Percentiles rank a stretch among this genome's conserved stretches.
Conservation (phyloP, 805 yeast genomes). For the Hanseniaspora occidentalis region DNA sequence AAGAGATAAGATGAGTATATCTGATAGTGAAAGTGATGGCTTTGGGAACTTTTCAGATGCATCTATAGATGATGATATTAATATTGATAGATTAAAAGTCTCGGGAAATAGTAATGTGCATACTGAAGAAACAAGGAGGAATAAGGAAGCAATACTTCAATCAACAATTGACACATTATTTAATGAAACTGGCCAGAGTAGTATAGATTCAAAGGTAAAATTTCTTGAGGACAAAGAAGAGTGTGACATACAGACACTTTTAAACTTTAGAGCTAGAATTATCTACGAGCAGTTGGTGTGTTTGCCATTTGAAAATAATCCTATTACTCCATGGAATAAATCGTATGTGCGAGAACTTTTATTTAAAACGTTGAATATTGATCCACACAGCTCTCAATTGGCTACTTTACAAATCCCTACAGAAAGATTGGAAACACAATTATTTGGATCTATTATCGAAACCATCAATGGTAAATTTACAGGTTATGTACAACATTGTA, state of each 20-base stretch:
- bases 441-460: too few species aligned
- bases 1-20: not conserved
- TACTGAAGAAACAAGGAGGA: not conserved
- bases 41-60: slow-evolving; percentile 26
- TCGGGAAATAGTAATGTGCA: not conserved
- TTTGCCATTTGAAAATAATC: slow-evolving; percentile 11
- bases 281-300: slow-evolving; percentile 21
- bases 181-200: not conserved
- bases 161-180: not conserved
- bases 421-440: too few species aligned
- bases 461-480: too few species aligned
- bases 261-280: slow-evolving; percentile 19
- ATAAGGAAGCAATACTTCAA: not conserved
- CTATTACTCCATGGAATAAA: slow-evolving; percentile 18
- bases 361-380: slow-evolving; percentile 18
- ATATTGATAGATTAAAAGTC: not conserved
- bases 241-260: not conserved
- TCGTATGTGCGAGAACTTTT: slow-evolving; percentile 16
- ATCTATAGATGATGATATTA: slow-evolving; percentile 12
- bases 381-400: too few species aligned
- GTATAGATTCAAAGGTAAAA: not conserved
- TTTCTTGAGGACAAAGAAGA: not conserved
- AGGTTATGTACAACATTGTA: too few species aligned
- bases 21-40: slow-evolving; percentile 18
- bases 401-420: too few species aligned